These are phyloP conservation scores for Trichoderma atrobrunneum DNA, from an alignment of 2,329 filamentous ascomycete genomes.

Conservation along the genomic window DNA sequence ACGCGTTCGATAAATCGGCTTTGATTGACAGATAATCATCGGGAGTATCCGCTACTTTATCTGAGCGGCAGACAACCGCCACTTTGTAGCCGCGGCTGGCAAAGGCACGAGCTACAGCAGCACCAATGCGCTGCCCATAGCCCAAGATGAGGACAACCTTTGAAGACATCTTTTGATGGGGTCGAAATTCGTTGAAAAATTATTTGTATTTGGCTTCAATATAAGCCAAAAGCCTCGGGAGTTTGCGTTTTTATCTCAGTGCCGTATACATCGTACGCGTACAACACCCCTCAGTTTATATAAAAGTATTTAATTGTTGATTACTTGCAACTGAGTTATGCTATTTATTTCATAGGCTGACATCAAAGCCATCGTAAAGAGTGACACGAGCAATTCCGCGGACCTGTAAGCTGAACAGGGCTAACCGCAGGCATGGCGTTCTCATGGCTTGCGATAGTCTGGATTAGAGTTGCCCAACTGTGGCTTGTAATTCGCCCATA, in stretches of 20 bases:
- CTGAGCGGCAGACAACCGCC: background rate
- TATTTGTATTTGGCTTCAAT: background rate
- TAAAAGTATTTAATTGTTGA: background rate
- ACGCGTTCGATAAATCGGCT: background rate
- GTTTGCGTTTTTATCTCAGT: too few relatives aligned
- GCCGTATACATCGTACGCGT: background rate
- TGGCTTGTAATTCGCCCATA: background rate
- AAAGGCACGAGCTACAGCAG: background rate
- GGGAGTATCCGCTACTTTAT: background rate
- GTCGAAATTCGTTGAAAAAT: background rate
- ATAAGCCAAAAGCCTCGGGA: background rate
- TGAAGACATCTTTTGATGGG: background rate
- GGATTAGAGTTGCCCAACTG: background rate
- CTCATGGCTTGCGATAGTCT: background rate
- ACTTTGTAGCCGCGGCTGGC: background rate
- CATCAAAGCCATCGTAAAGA: background rate
- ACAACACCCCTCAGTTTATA: background rate
- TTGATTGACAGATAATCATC: background rate
- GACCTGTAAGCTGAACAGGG: background rate
- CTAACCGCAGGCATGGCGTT: background rate
- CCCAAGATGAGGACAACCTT: background rate
- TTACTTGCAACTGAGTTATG: background rate
- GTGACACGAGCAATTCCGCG: background rate
- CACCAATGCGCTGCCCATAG: background rate
- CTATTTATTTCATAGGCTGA: background rate